phyloP scores from a whole-genome alignment of 106 monocot genomes.

The Xerophyta viscosa region DNA sequence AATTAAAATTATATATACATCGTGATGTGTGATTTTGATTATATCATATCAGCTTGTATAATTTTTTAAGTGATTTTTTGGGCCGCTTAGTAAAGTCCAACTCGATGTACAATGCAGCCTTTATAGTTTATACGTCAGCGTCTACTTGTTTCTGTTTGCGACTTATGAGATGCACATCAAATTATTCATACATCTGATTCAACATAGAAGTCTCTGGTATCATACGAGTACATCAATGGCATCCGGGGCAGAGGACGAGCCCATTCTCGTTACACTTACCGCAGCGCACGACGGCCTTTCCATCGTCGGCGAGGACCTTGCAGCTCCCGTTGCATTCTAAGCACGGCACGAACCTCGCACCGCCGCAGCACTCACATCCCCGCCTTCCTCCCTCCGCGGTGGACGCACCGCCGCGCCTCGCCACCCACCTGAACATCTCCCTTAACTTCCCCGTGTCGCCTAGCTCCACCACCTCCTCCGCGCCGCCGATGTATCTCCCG shows the following conservation, averaged over 20 bases:
- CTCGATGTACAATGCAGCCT: no score
- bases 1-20: no score
- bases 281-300: conserved; percentile 43
- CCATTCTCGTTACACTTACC: conserved; percentile 90
- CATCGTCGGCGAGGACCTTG: conserved; percentile 58
- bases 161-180: no score
- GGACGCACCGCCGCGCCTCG: conserved; percentile 3
- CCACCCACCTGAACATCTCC: conserved; percentile 60
- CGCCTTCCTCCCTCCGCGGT: conserved; percentile 17
- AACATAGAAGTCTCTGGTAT: no score
- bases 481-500: conserved; percentile 83
- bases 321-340: conserved; percentile 75
- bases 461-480: conserved; percentile 54
- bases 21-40: no score
- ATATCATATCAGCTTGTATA: no score
- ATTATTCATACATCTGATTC: no score
- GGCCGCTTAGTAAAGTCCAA: no score
- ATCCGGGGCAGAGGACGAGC: conserved; percentile 57
- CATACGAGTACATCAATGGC: conserved; percentile 19
- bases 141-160: no score
- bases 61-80: no score
- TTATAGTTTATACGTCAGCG: no score
- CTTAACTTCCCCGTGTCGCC: conserved; percentile 64
- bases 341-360: conserved; percentile 82
- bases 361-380: conserved; percentile 75